Evolutionary conservation across 2,329 filamentous ascomycete species (phyloP).

Genomic region (Verticillium zaregamsianum): DNA sequence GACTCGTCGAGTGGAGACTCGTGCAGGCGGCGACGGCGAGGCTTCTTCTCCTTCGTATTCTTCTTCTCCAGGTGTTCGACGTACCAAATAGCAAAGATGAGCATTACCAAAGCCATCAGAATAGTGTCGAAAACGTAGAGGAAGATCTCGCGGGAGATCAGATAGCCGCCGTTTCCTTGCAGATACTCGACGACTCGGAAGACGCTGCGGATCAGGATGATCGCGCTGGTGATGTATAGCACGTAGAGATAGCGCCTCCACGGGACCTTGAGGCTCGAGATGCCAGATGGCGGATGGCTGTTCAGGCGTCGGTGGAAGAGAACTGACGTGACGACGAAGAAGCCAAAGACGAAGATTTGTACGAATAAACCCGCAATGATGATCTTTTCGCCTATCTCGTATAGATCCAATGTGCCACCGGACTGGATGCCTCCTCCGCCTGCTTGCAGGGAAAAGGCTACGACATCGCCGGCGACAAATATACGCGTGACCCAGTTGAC

Average conservation of each 20-base stretch:
- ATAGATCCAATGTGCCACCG: background rate
- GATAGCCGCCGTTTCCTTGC: conserved; percentile 36
- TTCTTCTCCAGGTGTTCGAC: conserved; percentile 1
- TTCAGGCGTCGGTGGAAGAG: conserved; percentile 41
- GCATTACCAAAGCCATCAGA: conserved; percentile 47
- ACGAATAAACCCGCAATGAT: conserved; percentile 53
- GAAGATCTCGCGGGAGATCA: conserved; percentile 52
- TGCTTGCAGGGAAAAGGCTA: conserved; percentile 38
- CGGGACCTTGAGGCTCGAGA: conserved; percentile 17
- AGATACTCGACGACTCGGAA: conserved; percentile 57
- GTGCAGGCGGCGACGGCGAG: background rate
- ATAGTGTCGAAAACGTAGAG: conserved; percentile 54
- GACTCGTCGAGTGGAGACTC: background rate
- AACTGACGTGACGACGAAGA: conserved; percentile 46
- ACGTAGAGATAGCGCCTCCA: conserved; percentile 34
- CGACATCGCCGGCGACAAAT: conserved; percentile 41
- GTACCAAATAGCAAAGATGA: conserved; percentile 12
- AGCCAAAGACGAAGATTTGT: conserved; percentile 52
- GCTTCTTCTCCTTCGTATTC: background rate
- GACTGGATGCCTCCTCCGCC: conserved; percentile 27
- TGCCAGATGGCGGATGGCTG: conserved; percentile 8
- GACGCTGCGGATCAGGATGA: conserved; percentile 51
- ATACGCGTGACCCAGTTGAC: conserved; percentile 35
- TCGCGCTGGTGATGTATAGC: conserved; percentile 44
- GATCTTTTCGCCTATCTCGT: conserved; percentile 40